Evolutionary conservation across 2,329 filamentous ascomycete species (phyloP).

Genomic region (Calonectria honghensis): DNA sequence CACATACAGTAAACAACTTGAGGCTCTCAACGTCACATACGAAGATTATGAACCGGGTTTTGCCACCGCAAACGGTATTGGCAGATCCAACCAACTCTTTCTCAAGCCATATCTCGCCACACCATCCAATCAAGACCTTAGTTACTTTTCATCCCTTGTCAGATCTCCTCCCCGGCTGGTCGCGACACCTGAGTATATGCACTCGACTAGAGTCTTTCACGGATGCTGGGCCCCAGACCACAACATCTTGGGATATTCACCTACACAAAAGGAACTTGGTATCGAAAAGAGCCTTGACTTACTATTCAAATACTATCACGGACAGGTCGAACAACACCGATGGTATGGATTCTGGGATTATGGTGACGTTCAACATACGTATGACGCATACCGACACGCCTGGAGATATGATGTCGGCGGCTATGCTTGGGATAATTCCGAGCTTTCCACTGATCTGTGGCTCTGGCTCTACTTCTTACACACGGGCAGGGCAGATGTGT

Average conservation of each 20-base stretch:
- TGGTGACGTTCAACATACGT: conserved; percentile 78
- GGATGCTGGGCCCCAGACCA: conserved; percentile 44
- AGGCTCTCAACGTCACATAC: conserved; percentile 77
- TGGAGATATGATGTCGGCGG: conserved; percentile 79
- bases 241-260: conserved; percentile 20
- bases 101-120: conserved; percentile 67
- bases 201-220: conserved; percentile 43
- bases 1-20: conserved; percentile 74
- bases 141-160: conserved; percentile 53
- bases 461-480: conserved; percentile 78
- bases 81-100: conserved; percentile 73
- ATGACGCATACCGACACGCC: conserved; percentile 73
- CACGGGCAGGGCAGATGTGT: conserved; percentile 74
- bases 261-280: conserved; percentile 55
- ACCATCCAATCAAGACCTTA: conserved; percentile 67
- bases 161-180: conserved; percentile 70
- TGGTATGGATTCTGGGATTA: conserved; percentile 80
- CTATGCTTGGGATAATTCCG: conserved; percentile 79
- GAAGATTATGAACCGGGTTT: conserved; percentile 76
- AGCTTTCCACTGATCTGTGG: conserved; percentile 77
- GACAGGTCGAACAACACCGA: conserved; percentile 72
- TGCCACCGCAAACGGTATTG: conserved; percentile 74
- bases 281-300: conserved; percentile 74
- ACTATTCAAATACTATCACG: conserved; percentile 72
- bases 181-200: conserved; percentile 67